Conservation (phyloP, 176 grass and related monocot species). For the Aegilops speltoides region DNA sequence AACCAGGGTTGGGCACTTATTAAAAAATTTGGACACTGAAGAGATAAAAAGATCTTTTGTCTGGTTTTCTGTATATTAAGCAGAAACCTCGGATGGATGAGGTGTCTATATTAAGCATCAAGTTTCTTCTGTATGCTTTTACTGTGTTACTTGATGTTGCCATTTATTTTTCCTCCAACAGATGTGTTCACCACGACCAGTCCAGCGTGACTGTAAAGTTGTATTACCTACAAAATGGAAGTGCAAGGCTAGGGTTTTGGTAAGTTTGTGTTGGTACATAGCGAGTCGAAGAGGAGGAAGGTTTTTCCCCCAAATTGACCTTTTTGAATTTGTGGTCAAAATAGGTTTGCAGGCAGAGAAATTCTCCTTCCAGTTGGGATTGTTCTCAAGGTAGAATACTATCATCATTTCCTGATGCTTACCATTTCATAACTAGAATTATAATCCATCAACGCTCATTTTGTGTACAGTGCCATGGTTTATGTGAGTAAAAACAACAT, state of each 20-base stretch:
- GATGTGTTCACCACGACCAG: constrained; percentile 84
- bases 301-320: constrained; percentile 16
- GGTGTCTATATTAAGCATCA: background rate
- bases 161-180: constrained; percentile 40
- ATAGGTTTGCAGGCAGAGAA: constrained; percentile 88
- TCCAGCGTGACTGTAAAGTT: constrained; percentile 84
- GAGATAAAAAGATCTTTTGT: background rate
- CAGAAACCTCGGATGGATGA: background rate
- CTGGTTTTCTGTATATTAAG: background rate
- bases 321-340: constrained; percentile 29
- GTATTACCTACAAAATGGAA: constrained; percentile 98
- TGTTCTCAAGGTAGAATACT: constrained; percentile 75
- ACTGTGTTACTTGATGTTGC: background rate
- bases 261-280: constrained; percentile 45
- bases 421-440: constrained; percentile 6
- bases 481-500: constrained; percentile 9
- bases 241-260: constrained; percentile 97
- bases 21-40: background rate
- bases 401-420: constrained; percentile 20
- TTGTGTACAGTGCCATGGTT: constrained; percentile 15
- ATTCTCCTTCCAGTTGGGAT: constrained; percentile 94
- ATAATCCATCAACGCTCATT: background rate
- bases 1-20: background rate
- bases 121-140: constrained; percentile 4
- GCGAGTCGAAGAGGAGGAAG: background rate